Conservation (phyloP, 768 basidiomycete species). For the Crepidotus variabilis region DNA sequence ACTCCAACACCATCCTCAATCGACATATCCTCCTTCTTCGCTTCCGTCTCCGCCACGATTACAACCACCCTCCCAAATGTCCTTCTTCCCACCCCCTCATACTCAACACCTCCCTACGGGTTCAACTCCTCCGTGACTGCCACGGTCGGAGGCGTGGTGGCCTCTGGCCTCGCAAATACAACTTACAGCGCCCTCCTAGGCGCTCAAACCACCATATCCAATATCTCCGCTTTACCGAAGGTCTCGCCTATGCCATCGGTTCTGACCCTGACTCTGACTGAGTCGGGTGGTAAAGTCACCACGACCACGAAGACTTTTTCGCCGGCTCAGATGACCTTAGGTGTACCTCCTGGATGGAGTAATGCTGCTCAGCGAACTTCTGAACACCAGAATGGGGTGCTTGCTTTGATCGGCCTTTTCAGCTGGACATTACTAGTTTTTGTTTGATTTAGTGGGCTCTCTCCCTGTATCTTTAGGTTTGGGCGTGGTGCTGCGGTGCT, state of each 20-base stretch:
- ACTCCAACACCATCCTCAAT: neutral
- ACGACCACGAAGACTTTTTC: conserved; percentile 52
- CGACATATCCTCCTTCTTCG: conserved; percentile 32
- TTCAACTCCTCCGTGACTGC: conserved; percentile 68
- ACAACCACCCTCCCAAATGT: conserved; percentile 71
- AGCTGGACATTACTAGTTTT: neutral
- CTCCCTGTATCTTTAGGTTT: neutral
- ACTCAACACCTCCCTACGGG: conserved; percentile 58
- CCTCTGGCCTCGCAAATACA: conserved; percentile 63
- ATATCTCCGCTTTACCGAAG: conserved; percentile 53
- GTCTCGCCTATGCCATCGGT: conserved; percentile 48
- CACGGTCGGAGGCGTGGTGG: conserved; percentile 49
- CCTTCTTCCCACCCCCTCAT: conserved; percentile 59
- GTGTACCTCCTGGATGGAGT: conserved; percentile 61
- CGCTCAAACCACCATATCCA: conserved; percentile 27
- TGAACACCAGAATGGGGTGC: neutral
- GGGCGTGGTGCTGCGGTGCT: neutral
- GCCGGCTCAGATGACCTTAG: conserved; percentile 49
- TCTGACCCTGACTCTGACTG: conserved; percentile 55
- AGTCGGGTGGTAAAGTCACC: conserved; percentile 45
- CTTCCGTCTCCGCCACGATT: conserved; percentile 60
- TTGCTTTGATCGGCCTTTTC: neutral
- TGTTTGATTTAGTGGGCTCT: neutral
- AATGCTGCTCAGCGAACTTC: neutral
- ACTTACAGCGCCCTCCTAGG: conserved; percentile 64